phyloP scores from a whole-genome alignment of 805 yeast genomes.

The Candida easanensis region DNA sequence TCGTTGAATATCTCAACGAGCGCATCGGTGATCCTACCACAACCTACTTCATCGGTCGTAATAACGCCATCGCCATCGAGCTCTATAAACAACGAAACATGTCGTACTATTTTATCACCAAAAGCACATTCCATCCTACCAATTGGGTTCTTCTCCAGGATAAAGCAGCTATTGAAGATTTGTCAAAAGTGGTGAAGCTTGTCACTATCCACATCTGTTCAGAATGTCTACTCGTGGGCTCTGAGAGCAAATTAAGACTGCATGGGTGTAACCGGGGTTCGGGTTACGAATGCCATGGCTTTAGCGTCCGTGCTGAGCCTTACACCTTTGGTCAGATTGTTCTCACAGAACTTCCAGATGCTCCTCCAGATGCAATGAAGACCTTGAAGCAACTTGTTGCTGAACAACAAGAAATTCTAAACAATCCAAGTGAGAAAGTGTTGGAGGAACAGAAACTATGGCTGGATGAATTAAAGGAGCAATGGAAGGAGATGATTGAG shows the following conservation, averaged over 20 bases:
- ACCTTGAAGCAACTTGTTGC: background rate
- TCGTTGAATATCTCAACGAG: background rate
- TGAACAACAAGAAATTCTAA: constrained; percentile 3
- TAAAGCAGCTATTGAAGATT: background rate
- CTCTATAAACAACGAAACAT: constrained; percentile 2
- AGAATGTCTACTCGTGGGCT: constrained; percentile 5
- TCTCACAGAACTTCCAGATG: constrained; percentile 4
- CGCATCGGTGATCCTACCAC: constrained; percentile 8
- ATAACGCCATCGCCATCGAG: constrained; percentile 7
- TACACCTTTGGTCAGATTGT: background rate
- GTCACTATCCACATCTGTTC: constrained; percentile 4
- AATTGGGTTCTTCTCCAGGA: constrained; percentile 8
- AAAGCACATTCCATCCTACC: constrained; percentile 2
- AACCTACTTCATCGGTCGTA: constrained; percentile 5
- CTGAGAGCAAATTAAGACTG: background rate
- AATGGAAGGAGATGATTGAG: constrained; percentile 4
- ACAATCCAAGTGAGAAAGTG: background rate
- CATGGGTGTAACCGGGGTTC: constrained; percentile 4
- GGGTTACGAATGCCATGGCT: constrained; percentile 1
- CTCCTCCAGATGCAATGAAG: background rate
- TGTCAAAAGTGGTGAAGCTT: background rate
- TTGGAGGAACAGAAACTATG: constrained; percentile 1
- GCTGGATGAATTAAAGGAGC: background rate
- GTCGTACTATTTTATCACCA: constrained; percentile 9
- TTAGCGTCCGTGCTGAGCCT: constrained; percentile 1